Percentiles rank a stretch among this genome's conserved stretches.
These are phyloP conservation scores for Saxophila tyrrhenica DNA, from an alignment of 495 filamentous ascomycete species.

Conservation along the genomic window DNA sequence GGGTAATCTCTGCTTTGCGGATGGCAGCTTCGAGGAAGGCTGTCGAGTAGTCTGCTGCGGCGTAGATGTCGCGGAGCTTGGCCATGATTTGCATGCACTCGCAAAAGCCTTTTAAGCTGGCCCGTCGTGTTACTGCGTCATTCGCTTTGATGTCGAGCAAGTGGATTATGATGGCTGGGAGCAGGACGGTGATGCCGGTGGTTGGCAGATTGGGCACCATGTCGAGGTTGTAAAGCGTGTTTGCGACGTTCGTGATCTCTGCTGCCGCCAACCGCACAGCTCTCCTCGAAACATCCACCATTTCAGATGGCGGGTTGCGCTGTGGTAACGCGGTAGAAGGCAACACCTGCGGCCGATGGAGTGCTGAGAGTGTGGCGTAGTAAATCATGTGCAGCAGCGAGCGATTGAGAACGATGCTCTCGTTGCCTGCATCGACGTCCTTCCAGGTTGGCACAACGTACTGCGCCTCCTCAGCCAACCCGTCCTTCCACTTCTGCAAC, in stretches of 20 bases:
- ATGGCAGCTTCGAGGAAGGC: constrained; percentile 78
- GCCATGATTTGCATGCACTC: constrained; percentile 79
- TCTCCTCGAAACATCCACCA: constrained; percentile 66
- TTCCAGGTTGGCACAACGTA: constrained; percentile 40
- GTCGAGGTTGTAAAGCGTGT: constrained; percentile 53
- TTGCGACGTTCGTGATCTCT: constrained; percentile 69
- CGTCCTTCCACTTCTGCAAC: constrained; percentile 58
- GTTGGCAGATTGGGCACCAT: constrained; percentile 73
- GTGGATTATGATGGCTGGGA: constrained; percentile 85
- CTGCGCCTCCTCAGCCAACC: constrained; percentile 56
- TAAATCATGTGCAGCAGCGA: constrained; percentile 81
- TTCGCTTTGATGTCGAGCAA: constrained; percentile 77
- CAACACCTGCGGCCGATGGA: constrained; percentile 79
- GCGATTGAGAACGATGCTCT: constrained; percentile 58
- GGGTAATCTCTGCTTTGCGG: constrained; percentile 59
- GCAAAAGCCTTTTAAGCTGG: constrained; percentile 64
- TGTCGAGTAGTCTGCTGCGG: constrained; percentile 75
- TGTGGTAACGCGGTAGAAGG: constrained; percentile 52
- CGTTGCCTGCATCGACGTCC: constrained; percentile 36
- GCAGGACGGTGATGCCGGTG: constrained; percentile 75
- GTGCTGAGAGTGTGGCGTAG: constrained; percentile 71
- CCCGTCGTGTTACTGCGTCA: constrained; percentile 52
- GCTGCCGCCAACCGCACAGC: constrained; percentile 68
- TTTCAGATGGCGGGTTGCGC: constrained; percentile 39
- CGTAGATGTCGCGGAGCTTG: constrained; percentile 69